Percentiles rank a stretch among this genome's conserved stretches.
phyloP scores from a whole-genome alignment of 805 yeast species.

The Monosporozyma unispora region DNA sequence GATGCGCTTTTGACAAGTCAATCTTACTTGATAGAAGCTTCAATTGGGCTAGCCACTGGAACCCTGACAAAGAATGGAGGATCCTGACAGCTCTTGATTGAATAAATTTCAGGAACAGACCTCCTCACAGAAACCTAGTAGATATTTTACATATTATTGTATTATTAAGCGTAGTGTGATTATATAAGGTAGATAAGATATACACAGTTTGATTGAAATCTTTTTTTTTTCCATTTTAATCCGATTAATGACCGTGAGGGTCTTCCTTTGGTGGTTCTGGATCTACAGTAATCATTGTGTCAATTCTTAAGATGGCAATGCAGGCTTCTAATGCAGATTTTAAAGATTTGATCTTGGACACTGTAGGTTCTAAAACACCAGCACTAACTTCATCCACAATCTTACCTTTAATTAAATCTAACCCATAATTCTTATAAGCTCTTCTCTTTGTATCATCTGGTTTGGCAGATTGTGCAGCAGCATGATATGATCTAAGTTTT shows the following conservation, averaged over 20 bases:
- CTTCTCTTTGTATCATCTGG: conserved; percentile 78
- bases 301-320: conserved; percentile 92
- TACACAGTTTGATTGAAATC: background rate
- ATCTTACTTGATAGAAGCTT: no score
- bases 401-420: conserved; percentile 85
- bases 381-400: conserved; percentile 73
- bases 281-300: conserved; percentile 94
- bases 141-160: no score
- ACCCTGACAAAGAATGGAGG: no score
- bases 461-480: conserved; percentile 82
- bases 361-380: conserved; percentile 94
- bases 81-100: no score
- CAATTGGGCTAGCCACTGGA: no score
- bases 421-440: conserved; percentile 82
- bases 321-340: conserved; percentile 98
- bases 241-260: conserved; percentile 49
- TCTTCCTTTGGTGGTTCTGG: conserved; percentile 92
- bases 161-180: no score
- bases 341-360: conserved; percentile 84
- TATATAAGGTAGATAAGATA: no score
- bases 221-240: background rate
- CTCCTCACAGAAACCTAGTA: no score
- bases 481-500: conserved; percentile 90
- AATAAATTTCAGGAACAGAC: no score
- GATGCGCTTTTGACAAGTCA: no score